Base-by-base conservation (phyloP, 2,329 filamentous ascomycete species). In the Bipolaris zeicola region DNA sequence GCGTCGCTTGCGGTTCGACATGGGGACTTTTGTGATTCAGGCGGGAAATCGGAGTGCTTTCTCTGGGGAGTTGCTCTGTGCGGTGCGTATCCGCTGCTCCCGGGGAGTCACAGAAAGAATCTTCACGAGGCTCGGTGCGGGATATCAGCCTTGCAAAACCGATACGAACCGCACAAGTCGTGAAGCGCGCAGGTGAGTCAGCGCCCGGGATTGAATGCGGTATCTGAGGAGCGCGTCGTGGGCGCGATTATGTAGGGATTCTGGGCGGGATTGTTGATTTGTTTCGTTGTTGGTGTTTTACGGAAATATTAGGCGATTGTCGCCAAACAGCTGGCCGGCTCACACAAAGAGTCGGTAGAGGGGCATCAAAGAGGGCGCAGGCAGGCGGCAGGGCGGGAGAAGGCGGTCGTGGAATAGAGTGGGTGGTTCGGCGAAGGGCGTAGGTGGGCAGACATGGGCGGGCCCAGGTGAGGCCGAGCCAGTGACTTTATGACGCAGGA, bases 1-100 rank as follows among this genome's bases (percentile, higher is more conserved):
- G 65, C 89, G 82, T 74, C 91, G 84, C 80, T 95, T 95, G 76
- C 90, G 81, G 63, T 63, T 68, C 22, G 73, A 64, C 71, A 76
- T 75, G 55, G 55, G 52, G 38, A 37, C 33, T 55, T 51, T 56
- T 41, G 51, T 42, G 39, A 10, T 28, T 28, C 8, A 10, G 26
- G 26, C 26, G 8, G 26, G 8, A 28, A 10, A 28, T 28, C 3
- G 26, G 26, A 28, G 8, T 28, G 26, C 8, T 28, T 28, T 28
- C 26, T 41, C 26, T 10, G 38, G 18, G 16, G 33, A 11, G 14
- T 10, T 22, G 33, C 26, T 24, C 34, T 43, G 31, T 16, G 34
- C 45, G 56, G 58, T 50, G 22, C 37, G 58, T 57, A 56, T 57
- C 55, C 53, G 45, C 18, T 41, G 24, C 24, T 38, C 16, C 45